Percentiles rank a stretch among this genome's conserved stretches.
Evolutionary conservation across 1,139 yeast genomes (phyloP).

Genomic region (Debaryomycetaceae sp.): DNA sequence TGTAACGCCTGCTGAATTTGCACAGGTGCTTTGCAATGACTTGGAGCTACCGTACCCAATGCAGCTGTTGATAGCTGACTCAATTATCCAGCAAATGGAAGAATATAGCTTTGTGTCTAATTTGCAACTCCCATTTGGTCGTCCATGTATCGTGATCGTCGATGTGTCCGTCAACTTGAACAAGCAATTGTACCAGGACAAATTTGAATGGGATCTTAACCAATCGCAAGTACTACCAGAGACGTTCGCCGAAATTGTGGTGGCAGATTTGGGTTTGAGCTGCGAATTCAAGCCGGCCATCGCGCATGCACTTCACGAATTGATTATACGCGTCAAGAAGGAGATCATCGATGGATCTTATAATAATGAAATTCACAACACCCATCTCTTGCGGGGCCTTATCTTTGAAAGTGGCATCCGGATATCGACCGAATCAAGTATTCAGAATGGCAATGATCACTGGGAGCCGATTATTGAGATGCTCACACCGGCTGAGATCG

Average conservation of each 20-base stretch:
- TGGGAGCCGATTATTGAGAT: slow-evolving; percentile 90
- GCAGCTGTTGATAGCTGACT: slow-evolving; percentile 55
- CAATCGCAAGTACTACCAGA: slow-evolving; percentile 69
- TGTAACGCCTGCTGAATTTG: slow-evolving; percentile 77
- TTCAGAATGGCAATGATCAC: slow-evolving; percentile 44
- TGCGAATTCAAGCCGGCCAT: slow-evolving; percentile 88
- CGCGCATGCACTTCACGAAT: slow-evolving; percentile 79
- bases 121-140: slow-evolving; percentile 53
- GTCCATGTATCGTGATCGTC: slow-evolving; percentile 66
- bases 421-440: slow-evolving; percentile 34
- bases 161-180: slow-evolving; percentile 77
- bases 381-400: slow-evolving; percentile 33
- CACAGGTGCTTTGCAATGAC: slow-evolving; percentile 69
- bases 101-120: slow-evolving; percentile 49
- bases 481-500: slow-evolving; percentile 86
- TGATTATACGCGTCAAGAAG: slow-evolving; percentile 61
- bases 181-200: slow-evolving; percentile 79
- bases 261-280: slow-evolving; percentile 71
- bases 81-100: slow-evolving; percentile 71
- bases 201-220: slow-evolving; percentile 86
- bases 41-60: slow-evolving; percentile 62
- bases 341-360: slow-evolving; percentile 78
- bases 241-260: slow-evolving; percentile 70
- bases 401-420: slow-evolving; percentile 35
- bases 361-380: slow-evolving; percentile 34